Conservation (phyloP, 352 stramenopile genomes). For the Phytophthora pini region DNA sequence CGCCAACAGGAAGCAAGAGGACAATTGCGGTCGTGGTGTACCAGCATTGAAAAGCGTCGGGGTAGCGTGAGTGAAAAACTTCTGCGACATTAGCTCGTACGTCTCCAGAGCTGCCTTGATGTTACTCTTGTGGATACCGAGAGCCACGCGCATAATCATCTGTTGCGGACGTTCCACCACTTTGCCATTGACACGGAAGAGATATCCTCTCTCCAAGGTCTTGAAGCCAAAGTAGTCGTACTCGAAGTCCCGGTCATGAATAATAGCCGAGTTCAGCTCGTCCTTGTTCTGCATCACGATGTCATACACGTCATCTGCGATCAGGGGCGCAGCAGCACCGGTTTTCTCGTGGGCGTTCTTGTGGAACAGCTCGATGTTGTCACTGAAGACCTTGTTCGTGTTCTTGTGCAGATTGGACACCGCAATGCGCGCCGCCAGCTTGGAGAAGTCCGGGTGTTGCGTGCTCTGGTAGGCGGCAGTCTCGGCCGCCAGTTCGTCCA, state of each 20-base stretch:
- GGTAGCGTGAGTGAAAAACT: conserved; percentile 98
- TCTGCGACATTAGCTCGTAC: conserved; percentile 98
- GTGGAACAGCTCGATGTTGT: conserved; percentile 95
- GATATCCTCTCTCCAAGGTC: conserved; percentile 97
- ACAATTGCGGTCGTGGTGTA: conserved; percentile 97
- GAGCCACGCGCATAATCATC: conserved; percentile 98
- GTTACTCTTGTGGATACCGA: conserved; percentile 98
- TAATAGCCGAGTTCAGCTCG: conserved; percentile 95
- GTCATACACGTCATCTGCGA: conserved; percentile 96
- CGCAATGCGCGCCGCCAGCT: conserved; percentile 97
- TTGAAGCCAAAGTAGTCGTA: conserved; percentile 99
- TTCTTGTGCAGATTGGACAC: conserved; percentile 99
- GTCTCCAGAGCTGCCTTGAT: conserved; percentile 95
- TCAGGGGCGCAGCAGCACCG: conserved; percentile 90
- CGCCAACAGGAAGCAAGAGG: conserved; percentile 97
- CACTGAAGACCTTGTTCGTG: conserved; percentile 96
- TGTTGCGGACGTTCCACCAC: conserved; percentile 98
- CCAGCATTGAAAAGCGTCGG: conserved; percentile 99
- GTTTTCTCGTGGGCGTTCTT: conserved; percentile 98
- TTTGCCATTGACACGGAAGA: conserved; percentile 95
- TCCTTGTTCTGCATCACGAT: conserved; percentile 97
- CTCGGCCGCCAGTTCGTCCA: conserved; percentile 99
- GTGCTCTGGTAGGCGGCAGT: conserved; percentile 97
- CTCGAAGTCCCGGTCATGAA: conserved; percentile 98
- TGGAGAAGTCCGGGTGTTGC: conserved; percentile 98